phyloP scores from a whole-genome alignment of 129 eudicot genomes.

The Arctium minus region DNA sequence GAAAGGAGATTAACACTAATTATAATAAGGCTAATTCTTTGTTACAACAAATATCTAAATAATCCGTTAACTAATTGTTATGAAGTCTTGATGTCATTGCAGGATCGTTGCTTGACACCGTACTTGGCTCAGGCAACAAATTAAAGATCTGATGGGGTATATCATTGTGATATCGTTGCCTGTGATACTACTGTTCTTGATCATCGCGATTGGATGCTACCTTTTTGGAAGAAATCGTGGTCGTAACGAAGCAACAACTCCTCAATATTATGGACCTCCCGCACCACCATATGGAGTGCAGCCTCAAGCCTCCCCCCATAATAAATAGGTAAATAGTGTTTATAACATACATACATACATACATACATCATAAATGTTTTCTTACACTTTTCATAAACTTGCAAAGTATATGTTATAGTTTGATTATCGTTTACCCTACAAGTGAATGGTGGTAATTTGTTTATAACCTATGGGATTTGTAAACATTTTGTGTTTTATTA shows the following conservation, averaged over 20 bases:
- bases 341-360: background rate
- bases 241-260: slow-evolving; percentile 18
- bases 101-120: background rate
- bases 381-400: background rate
- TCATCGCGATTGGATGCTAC: slow-evolving; percentile 25
- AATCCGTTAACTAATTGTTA: background rate
- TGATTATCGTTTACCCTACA: background rate
- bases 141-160: slow-evolving; percentile 22
- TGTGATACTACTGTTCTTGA: slow-evolving; percentile 18
- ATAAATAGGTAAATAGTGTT: background rate
- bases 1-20: no score
- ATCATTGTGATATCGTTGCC: slow-evolving; percentile 34
- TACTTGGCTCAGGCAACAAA: background rate
- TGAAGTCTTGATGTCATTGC: background rate
- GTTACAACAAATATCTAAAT: background rate
- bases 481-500: background rate
- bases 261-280: slow-evolving; percentile 34
- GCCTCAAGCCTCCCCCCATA: background rate
- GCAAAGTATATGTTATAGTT: background rate
- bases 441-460: background rate
- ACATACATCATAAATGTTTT: background rate
- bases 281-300: slow-evolving; percentile 41
- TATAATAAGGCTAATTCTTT: background rate
- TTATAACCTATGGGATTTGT: background rate
- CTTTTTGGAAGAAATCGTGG: slow-evolving; percentile 25